Percentiles rank a stretch among this genome's conserved stretches.
Evolutionary conservation across 108 stramenopile genomes (phyloP).

Genomic region (Mediolabrus comicus): DNA sequence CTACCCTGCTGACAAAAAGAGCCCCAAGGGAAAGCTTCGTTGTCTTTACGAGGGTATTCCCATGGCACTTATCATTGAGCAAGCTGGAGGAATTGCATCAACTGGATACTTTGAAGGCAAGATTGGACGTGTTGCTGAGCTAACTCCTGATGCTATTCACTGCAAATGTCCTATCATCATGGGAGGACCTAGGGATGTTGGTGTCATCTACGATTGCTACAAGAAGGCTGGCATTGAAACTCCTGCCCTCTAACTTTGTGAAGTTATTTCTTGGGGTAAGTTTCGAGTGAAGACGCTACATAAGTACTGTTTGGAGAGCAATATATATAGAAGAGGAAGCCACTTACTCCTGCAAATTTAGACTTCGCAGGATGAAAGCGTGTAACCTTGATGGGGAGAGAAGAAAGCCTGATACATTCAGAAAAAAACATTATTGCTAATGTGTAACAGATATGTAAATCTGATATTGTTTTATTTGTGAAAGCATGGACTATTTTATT

Average conservation of each 20-base stretch:
- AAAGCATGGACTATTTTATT: neutral
- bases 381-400: neutral
- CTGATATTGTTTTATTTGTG: neutral
- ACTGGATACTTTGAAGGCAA: constrained; percentile 94
- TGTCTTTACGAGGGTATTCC: constrained; percentile 99
- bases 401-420: neutral
- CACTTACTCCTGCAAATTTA: neutral
- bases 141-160: constrained; percentile 91
- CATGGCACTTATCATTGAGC: constrained; percentile 98
- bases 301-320: neutral
- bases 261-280: neutral
- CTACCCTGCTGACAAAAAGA: constrained; percentile 96
- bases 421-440: neutral
- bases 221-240: constrained; percentile 65
- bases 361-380: neutral
- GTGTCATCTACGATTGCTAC: constrained; percentile 81
- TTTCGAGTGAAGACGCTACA: neutral
- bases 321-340: neutral
- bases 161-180: constrained; percentile 97
- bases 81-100: constrained; percentile 96
- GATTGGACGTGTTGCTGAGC: constrained; percentile 89
- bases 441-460: neutral
- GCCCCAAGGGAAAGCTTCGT: constrained; percentile 93
- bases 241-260: constrained; percentile 56
- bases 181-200: constrained; percentile 91